Base-by-base conservation (phyloP, 164 flowering plant species). In the Euptelea pleiosperma region DNA sequence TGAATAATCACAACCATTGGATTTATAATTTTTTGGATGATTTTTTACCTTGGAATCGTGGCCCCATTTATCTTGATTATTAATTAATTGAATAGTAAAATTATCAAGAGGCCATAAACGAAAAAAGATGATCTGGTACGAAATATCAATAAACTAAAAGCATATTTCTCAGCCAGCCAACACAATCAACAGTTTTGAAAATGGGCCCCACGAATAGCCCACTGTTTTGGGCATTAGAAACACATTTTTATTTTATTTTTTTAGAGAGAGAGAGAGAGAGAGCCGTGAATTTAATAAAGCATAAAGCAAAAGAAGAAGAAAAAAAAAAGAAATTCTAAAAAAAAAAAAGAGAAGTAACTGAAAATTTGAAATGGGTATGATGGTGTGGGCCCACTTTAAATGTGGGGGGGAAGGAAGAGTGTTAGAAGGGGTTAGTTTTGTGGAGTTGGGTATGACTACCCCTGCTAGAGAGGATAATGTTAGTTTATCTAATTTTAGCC, bases 401-500 rank as follows among this genome's bases (percentile, higher is more conserved):
- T n/a, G n/a, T n/a, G n/a, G n/a, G 12, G 7, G 10, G 33, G 55
- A 55, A 18, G 66, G 54, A 44, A 57, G 58, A 61, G 52, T 43
- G 47, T 37, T 19, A 14, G 9, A 55, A 47, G 47, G 53, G 56
- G 51, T 18, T 58, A 19, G 16, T 60, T 60, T 7, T 51, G 58
- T 55, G 4, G 44, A 48, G 75, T 73, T 78, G 73, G 79, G 69
- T 68, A 45, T 30, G 79, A 75, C 74, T 65, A 44, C 22, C 3
- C 33, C 4, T 21, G 16, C n/a, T 16, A 9, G 21, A 33, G 22
- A 49, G 60, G 59, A 58, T 62, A 41, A 60, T 49, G 79, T 73
- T 75, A 70, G 77, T 71, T 60, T 56, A 73, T 74, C 81, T 71
- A 73, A 71, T 69, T 47, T 25, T 50, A 47, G 59, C 34, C 37